Percentiles rank a stretch among this genome's conserved stretches.
phyloP scores from a whole-genome alignment of 2,329 filamentous ascomycete genomes.

The Clarireedia homoeocarpa region DNA sequence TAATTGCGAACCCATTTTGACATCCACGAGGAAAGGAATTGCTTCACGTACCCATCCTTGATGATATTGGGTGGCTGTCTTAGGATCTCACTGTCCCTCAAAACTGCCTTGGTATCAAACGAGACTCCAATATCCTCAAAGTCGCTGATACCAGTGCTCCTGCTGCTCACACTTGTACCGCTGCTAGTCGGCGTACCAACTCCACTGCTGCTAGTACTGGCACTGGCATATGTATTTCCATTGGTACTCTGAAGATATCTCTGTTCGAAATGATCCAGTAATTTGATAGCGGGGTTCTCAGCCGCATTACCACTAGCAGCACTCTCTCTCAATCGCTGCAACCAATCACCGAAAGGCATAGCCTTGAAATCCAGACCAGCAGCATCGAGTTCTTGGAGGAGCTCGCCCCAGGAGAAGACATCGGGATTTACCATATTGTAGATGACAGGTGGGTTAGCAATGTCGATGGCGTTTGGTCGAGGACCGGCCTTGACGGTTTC shows the following conservation, averaged over 20 bases:
- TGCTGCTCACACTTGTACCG: not conserved
- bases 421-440: slow-evolving; percentile 46
- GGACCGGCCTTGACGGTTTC: slow-evolving; percentile 14
- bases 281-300: slow-evolving; percentile 23
- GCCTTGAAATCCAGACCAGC: slow-evolving; percentile 38
- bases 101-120: slow-evolving; percentile 7
- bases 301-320: slow-evolving; percentile 35
- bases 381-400: slow-evolving; percentile 40
- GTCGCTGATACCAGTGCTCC: not conserved
- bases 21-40: slow-evolving; percentile 6
- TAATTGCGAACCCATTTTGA: slow-evolving; percentile 3
- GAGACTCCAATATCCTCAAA: slow-evolving; percentile 5
- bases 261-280: slow-evolving; percentile 10
- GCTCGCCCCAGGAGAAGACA: slow-evolving; percentile 38
- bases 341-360: slow-evolving; percentile 38
- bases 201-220: not conserved
- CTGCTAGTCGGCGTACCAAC: not conserved
- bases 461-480: slow-evolving; percentile 9
- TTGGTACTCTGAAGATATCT: slow-evolving; percentile 7
- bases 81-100: slow-evolving; percentile 6
- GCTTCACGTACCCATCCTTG: slow-evolving; percentile 9
- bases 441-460: slow-evolving; percentile 27
- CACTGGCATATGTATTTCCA: not conserved
- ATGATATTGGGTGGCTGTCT: slow-evolving; percentile 7
- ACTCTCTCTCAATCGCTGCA: slow-evolving; percentile 35